These are phyloP conservation scores for Marasmius sp. DNA, from an alignment of 1,284 basidiomycete species.

Conservation along the genomic window DNA sequence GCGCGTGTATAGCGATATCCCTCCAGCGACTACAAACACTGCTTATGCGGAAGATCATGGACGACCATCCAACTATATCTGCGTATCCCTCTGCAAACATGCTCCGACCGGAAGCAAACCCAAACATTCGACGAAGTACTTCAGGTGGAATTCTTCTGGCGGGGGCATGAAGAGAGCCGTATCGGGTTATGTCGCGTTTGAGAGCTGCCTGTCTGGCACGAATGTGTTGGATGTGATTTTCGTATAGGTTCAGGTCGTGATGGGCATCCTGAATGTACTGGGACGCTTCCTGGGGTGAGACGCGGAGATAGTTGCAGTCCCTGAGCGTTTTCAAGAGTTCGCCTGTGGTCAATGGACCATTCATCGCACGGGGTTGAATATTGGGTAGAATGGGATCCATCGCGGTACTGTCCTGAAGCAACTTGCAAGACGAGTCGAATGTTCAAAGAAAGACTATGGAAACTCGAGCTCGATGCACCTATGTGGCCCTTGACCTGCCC, in stretches of 20 bases:
- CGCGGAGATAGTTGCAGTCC: background rate
- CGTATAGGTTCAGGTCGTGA: background rate
- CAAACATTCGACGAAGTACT: background rate
- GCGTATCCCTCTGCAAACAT: background rate
- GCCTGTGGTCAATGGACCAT: background rate
- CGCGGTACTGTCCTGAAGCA: no score
- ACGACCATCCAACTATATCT: background rate
- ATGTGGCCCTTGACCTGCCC: no score
- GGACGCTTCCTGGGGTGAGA: background rate
- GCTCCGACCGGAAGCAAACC: background rate
- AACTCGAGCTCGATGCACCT: no score
- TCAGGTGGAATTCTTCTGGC: background rate
- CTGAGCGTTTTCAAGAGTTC: background rate
- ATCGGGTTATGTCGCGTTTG: background rate
- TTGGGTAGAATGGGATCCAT: background rate
- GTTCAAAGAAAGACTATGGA: no score
- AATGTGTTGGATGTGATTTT: background rate
- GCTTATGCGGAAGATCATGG: background rate
- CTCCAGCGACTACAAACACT: background rate
- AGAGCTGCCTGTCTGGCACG: background rate
- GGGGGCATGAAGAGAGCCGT: background rate
- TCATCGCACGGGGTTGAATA: background rate
- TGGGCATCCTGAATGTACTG: background rate
- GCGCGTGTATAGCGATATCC: background rate
- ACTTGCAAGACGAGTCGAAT: no score